A percentile compares a stretch with the other conserved stretches of the same genome.
phyloP scores from a whole-genome alignment of 208 protist genomes.

The Acanthamoeba sp. region DNA sequence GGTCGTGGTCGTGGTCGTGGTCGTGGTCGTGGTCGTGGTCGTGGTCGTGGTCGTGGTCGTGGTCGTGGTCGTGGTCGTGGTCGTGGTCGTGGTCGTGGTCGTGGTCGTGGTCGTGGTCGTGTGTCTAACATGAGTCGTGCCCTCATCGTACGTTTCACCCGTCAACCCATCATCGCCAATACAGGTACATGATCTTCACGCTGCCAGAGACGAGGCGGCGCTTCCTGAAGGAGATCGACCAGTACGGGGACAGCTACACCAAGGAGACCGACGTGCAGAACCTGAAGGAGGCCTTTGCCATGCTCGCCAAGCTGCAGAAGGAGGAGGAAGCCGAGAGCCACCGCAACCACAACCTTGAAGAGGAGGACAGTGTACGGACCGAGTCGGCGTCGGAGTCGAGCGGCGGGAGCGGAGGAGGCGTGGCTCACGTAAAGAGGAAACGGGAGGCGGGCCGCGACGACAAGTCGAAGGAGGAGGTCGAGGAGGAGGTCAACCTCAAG shows the following conservation, averaged over 20 bases:
- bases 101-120: too few species aligned
- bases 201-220: slow-evolving; percentile 59
- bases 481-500: slow-evolving; percentile 16
- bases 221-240: slow-evolving; percentile 82
- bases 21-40: too few species aligned
- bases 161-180: too few species aligned
- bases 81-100: too few species aligned
- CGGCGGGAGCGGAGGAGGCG: not conserved
- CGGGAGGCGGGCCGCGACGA: not conserved
- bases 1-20: too few species aligned
- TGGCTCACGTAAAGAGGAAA: not conserved
- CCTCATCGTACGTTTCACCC: too few species aligned
- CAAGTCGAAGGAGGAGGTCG: slow-evolving; percentile 38
- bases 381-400: not conserved
- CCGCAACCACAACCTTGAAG: not conserved
- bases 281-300: slow-evolving; percentile 73
- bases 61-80: too few species aligned
- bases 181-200: slow-evolving; percentile 84
- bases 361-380: not conserved
- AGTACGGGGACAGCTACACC: slow-evolving; percentile 82
- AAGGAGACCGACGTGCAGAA: slow-evolving; percentile 57
- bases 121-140: too few species aligned
- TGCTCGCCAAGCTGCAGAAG: slow-evolving; percentile 48
- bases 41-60: too few species aligned
- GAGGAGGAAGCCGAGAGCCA: not conserved